Evolutionary conservation across 1,284 basidiomycete species (phyloP), one percentile per base, ranked within the genome.

Genomic region (Ganoderma lingzhi): DNA sequence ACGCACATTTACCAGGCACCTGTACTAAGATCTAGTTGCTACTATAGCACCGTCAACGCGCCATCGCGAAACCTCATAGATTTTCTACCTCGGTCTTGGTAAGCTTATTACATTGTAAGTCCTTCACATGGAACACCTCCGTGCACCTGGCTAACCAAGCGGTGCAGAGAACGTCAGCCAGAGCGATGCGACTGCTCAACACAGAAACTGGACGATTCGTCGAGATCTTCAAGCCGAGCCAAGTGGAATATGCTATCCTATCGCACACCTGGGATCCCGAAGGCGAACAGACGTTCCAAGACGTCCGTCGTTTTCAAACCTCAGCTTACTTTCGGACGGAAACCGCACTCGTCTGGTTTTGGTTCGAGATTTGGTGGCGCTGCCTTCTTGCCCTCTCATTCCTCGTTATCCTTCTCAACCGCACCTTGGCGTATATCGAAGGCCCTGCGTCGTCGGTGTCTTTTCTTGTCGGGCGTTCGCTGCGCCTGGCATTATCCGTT

Each of bases 121-220:
- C 23, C 12, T 28, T 8, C 12, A 53, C 14, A 14, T 14, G 4
- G 23, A 28, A 9, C 23, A 6, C 14, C 23, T 51, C 23, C 10
- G 23, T 28, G 23, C 23, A 23, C 9, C 23, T 12, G 3, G 23
- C 23, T 51, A 5, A 53, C 48, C 10, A 0, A 28, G 48, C 23
- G 48, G 23, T 23, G 23, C 12, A 53, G 48, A 53, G 45, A 23
- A n/a, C 45, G 9, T 48, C 19, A 45, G 19, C 45, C 45, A 48
- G 48, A 28, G 1, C 48, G 48, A 68, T 68, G 67, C 63, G 63
- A 17, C 39, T 68, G 48, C 63, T 68, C 19, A 39, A 62, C 41
- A 68, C 67, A 19, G 59, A 56, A 48, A 65, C 67, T 2, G 63
- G 63, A 23, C 19, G 12, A 3, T 65, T 68, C 41, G 60, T 64